A percentile compares a stretch with the other conserved stretches of the same genome.
Conservation (phyloP, 2,329 filamentous ascomycete species). For the Dactylellina sp. region DNA sequence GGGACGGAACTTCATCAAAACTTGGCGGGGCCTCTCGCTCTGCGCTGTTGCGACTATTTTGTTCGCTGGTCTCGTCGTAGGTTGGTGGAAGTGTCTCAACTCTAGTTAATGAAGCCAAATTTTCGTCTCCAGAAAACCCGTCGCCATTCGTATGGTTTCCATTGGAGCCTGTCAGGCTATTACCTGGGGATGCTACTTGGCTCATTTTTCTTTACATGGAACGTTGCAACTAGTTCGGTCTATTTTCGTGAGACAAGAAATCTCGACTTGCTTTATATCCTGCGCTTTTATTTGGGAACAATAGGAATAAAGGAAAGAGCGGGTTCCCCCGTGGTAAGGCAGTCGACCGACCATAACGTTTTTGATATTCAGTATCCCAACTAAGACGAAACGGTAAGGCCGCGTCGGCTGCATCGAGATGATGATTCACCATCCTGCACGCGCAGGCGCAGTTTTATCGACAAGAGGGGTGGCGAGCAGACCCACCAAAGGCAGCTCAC, state of each 20-base stretch:
- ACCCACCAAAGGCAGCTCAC: constrained; percentile 23
- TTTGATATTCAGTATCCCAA: constrained; percentile 18
- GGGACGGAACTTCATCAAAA: constrained; percentile 41
- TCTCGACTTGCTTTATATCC: constrained; percentile 25
- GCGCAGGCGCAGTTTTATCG: background rate
- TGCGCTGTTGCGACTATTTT: constrained; percentile 24
- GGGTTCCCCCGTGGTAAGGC: background rate
- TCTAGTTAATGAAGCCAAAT: constrained; percentile 10
- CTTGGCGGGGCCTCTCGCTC: constrained; percentile 32
- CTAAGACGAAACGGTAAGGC: constrained; percentile 16
- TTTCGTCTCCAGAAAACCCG: background rate
- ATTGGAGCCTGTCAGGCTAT: constrained; percentile 15
- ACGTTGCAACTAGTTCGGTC: background rate
- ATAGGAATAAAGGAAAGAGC: background rate
- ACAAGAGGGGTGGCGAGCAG: constrained; percentile 12
- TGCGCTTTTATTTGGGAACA: background rate
- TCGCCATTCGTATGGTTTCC: background rate
- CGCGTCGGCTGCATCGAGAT: constrained; percentile 28
- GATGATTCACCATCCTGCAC: constrained; percentile 32
- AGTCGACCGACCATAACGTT: constrained; percentile 23
- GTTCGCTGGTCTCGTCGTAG: constrained; percentile 27
- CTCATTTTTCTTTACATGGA: background rate
- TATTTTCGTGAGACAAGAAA: constrained; percentile 8
- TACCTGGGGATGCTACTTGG: background rate
- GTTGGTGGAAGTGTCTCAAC: constrained; percentile 40